These are phyloP conservation scores for Carex myosuroides DNA, from an alignment of 176 grass and related monocot genomes.

Conservation along the genomic window DNA sequence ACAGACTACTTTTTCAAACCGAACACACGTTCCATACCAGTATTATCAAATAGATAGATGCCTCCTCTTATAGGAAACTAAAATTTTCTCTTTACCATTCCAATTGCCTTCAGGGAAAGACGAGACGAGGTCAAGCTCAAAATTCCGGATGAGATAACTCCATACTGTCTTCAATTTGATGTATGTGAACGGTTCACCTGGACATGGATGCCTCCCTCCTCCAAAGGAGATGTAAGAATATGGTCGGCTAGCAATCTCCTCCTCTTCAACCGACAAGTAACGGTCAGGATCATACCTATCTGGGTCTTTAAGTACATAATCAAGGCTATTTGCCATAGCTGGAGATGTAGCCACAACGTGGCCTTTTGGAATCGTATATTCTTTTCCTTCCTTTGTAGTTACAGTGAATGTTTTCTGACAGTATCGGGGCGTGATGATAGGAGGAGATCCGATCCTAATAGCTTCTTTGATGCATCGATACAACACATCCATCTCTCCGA, in stretches of 20 bases:
- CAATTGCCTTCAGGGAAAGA: neutral
- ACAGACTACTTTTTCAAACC: neutral
- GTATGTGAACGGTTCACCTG: neutral
- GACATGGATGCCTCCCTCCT: neutral
- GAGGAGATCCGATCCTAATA: slow-evolving; percentile 36
- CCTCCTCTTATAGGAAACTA: neutral
- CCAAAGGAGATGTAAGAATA: neutral
- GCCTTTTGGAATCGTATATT: slow-evolving; percentile 39
- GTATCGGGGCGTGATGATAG: slow-evolving; percentile 36
- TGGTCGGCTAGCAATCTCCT: neutral
- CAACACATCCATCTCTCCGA: slow-evolving; percentile 23
- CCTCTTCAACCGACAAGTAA: neutral
- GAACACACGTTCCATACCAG: no score
- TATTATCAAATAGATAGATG: no score
- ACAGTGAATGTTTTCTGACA: slow-evolving; percentile 36
- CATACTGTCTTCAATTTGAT: neutral
- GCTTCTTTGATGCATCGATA: slow-evolving; percentile 40
- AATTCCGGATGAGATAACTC: neutral
- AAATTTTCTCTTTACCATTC: neutral
- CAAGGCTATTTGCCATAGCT: slow-evolving; percentile 34
- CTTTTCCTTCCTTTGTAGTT: slow-evolving; percentile 34
- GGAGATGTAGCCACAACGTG: slow-evolving; percentile 30
- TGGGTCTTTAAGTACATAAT: slow-evolving; percentile 29
- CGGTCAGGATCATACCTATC: slow-evolving; percentile 40
- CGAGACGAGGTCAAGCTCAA: neutral